Base-by-base conservation (phyloP, 768 basidiomycete species). In the Scleroderma bovista region DNA sequence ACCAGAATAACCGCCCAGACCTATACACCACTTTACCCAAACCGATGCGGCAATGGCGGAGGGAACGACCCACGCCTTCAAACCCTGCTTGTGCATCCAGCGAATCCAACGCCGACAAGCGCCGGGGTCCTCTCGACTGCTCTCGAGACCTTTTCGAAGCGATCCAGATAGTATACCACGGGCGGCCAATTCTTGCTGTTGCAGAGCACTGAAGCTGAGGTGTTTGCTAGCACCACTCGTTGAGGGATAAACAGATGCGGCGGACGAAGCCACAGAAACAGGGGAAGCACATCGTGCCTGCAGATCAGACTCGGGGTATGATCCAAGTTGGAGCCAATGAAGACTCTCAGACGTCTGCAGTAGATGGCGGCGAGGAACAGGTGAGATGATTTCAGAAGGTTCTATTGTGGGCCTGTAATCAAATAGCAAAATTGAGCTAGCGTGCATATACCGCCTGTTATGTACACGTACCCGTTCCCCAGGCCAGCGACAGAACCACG, bases 1-100 rank as follows among this genome's bases (percentile, higher is more conserved):
- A 89, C 26, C 92, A 29, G 90, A 93, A 69, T 93, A 93, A 17
- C 81, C 77, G 15, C 86, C 89, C 24, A 93, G 58, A 13, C 89
- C 84, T 26, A 88, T 71, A 51, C 75, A 75, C 71, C 81, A 80
- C 64, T 86, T 90, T 48, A 89, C 67, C 60, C 80, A 71, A 2
- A 74, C 70, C 2, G 82, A 72, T 3, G 72, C 71, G 1, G 75
- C 68, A n/a, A 90, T 63, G 8, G 75, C n/a, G n/a, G n/a, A 65
- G 3, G 84, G 83, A 1, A 86, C 62, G 7, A 86, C 75, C 78
- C 78, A 85, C 2, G 63, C 59, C 57, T 75, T 81, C 62, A 87
- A 62, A 16, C 75, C 77, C 31, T 77, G 72, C 55, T 76, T 83
- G 53, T 88, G 85, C 85, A 91, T 87, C 87, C 86, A 92, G 38